Evolutionary conservation across 2,329 filamentous ascomycete genomes (phyloP), one percentile per base, ranked within the genome.

Genomic region (Aspergillus hiratsukae): DNA sequence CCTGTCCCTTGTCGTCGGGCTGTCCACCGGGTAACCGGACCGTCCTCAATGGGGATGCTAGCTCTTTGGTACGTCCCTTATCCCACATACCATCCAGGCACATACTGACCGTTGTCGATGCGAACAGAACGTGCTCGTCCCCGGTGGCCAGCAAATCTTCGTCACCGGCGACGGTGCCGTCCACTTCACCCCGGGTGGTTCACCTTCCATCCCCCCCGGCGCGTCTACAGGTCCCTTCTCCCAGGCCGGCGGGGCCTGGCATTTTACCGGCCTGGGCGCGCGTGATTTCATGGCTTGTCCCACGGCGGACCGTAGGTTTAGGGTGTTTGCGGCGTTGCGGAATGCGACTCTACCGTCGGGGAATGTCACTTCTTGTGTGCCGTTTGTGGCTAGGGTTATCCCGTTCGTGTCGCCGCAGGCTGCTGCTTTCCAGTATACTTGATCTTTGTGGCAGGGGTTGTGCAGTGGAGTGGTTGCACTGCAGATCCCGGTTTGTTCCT

Each of bases 81-180:
- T 8, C 51, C 28, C 1, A 66, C 59, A 10, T 66, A 56, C 58
- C 56, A 53, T 3, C 9, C 23, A 49, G 11, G n/a, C 14, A 31
- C 11, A 77, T 72, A 35, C 46, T 59, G 56, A 57, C 55, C 25
- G 37, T 2, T 2, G 31, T 37, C 14, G 28, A 27, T 7, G 21
- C 14, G 4, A 43, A 48, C 54, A 82, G 66, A 72, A 75, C 35
- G 79, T 83, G 31, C 66, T 78, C 29, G 85, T 87, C 4, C 84
- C 85, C 4, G 85, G 85, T 28, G 86, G 86, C 27, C 85, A 89
- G 64, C 72, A 78, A 56, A 77, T 87, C 63, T 88, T 83, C 69
- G 76, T 88, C 55, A 75, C 72, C 3, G 74, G 79, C 3, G 69
- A 76, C 27, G 86, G 85, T 5, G 73, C 77, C 9, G 69, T 88